A percentile compares a stretch with the other conserved stretches of the same genome.
These are phyloP conservation scores for Gossypium schwendimanii DNA, from an alignment of 441 rosid genomes.

Conservation along the genomic window DNA sequence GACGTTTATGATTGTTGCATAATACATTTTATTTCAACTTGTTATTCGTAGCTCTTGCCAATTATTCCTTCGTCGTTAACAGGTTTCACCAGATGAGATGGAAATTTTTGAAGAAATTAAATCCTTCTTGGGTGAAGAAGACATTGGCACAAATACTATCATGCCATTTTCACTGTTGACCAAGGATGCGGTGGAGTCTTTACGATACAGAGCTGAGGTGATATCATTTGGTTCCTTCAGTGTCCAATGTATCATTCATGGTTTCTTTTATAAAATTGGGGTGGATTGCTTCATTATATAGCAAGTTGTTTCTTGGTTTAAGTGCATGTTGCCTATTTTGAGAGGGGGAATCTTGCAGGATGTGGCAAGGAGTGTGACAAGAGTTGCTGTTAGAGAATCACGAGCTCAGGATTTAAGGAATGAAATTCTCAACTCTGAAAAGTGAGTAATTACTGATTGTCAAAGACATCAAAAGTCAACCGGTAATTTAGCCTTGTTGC, in stretches of 20 bases:
- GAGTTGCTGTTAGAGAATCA: slow-evolving; percentile 70
- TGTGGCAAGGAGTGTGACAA: slow-evolving; percentile 87
- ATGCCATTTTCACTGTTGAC: slow-evolving; percentile 67
- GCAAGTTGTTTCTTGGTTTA: background rate
- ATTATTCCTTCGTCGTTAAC: slow-evolving; percentile 17
- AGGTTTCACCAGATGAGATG: slow-evolving; percentile 87
- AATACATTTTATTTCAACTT: background rate
- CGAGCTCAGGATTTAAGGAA: slow-evolving; percentile 92
- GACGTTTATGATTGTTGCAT: background rate
- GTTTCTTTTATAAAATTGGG: background rate
- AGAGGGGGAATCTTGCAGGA: slow-evolving; percentile 42
- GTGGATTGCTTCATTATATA: background rate
- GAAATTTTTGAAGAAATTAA: slow-evolving; percentile 71
- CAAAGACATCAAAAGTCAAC: background rate
- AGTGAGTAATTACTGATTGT: slow-evolving; percentile 41
- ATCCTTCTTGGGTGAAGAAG: slow-evolving; percentile 54
- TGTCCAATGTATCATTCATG: background rate
- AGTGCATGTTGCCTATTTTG: background rate
- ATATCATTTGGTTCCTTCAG: slow-evolving; percentile 13
- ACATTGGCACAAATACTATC: slow-evolving; percentile 38
- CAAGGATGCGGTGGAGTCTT: slow-evolving; percentile 77
- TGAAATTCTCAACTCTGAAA: slow-evolving; percentile 84
- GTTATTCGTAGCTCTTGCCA: background rate
- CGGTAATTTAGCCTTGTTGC: background rate
- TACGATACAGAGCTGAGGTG: slow-evolving; percentile 94